A percentile compares a stretch with the other conserved stretches of the same genome.
These are phyloP conservation scores for Wolfiporia cocos DNA, from an alignment of 1,284 basidiomycete genomes.

Conservation along the genomic window DNA sequence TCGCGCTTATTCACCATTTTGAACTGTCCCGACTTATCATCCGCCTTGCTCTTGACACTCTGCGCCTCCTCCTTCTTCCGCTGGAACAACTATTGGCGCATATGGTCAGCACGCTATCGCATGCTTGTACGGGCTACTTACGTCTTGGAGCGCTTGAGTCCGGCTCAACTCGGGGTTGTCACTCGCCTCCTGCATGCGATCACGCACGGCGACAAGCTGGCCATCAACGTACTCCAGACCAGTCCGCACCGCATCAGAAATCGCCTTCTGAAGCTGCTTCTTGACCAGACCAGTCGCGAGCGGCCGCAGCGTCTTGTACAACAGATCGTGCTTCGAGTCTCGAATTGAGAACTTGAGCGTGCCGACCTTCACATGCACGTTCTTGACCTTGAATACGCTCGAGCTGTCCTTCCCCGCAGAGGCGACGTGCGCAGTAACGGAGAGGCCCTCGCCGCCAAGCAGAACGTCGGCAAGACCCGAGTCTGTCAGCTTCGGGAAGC, in stretches of 20 bases:
- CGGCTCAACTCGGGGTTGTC: slow-evolving; percentile 42
- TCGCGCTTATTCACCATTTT: slow-evolving; percentile 67
- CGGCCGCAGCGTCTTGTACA: slow-evolving; percentile 81
- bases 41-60: slow-evolving; percentile 30
- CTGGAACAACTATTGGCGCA: slow-evolving; percentile 45
- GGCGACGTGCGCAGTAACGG: slow-evolving; percentile 57
- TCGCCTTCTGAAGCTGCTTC: slow-evolving; percentile 83
- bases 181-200: slow-evolving; percentile 71
- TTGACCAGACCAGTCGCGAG: slow-evolving; percentile 82
- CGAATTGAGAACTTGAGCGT: slow-evolving; percentile 88
- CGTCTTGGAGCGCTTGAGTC: slow-evolving; percentile 65
- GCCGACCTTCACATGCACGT: slow-evolving; percentile 77
- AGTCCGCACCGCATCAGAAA: slow-evolving; percentile 71
- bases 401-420: slow-evolving; percentile 59
- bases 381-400: slow-evolving; percentile 76
- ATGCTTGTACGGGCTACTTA: slow-evolving; percentile 27
- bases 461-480: slow-evolving; percentile 91
- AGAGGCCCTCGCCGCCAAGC: slow-evolving; percentile 76
- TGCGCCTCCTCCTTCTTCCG: slow-evolving; percentile 48
- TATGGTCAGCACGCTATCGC: not conserved
- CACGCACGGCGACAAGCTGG: slow-evolving; percentile 77
- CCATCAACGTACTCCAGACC: slow-evolving; percentile 84
- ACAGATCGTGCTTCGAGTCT: slow-evolving; percentile 86
- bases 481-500: slow-evolving; percentile 79
- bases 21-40: slow-evolving; percentile 56